A percentile compares a stretch with the other conserved stretches of the same genome.
These are phyloP conservation scores for Fusarium neocosmosporiellum DNA, from an alignment of 2,329 filamentous ascomycete genomes.

Conservation along the genomic window DNA sequence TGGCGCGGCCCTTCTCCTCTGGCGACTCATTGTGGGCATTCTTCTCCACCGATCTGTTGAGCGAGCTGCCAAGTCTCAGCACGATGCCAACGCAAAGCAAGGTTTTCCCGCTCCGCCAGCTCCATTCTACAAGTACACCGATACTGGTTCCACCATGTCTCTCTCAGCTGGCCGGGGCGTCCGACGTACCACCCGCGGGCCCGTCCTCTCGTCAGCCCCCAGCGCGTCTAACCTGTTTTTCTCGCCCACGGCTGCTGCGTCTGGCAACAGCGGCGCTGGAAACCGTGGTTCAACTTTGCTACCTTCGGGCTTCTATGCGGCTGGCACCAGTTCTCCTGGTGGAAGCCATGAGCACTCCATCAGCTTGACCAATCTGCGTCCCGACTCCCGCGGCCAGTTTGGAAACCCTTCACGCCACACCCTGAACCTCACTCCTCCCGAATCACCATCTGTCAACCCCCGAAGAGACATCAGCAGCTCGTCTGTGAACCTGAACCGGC, in stretches of 20 bases:
- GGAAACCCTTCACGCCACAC: constrained; percentile 54
- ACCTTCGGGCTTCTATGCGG: constrained; percentile 90
- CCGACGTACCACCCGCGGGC: constrained; percentile 63
- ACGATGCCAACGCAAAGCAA: constrained; percentile 76
- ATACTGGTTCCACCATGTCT: constrained; percentile 67
- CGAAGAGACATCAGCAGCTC: constrained; percentile 69
- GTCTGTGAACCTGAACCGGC: constrained; percentile 71
- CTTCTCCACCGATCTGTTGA: constrained; percentile 92
- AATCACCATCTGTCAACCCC: constrained; percentile 68
- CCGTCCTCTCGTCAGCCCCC: constrained; percentile 65
- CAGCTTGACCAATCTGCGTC: constrained; percentile 70
- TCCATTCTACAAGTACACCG: constrained; percentile 73
- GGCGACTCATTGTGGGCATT: constrained; percentile 90
- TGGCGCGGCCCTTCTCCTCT: constrained; percentile 82
- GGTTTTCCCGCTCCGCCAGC: constrained; percentile 68
- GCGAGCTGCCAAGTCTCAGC: constrained; percentile 81
- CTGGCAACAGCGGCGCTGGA: constrained; percentile 69
- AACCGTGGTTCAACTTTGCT: constrained; percentile 83
- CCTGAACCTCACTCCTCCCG: constrained; percentile 67
- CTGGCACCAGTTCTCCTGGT: constrained; percentile 66
- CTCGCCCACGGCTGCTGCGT: constrained; percentile 84
- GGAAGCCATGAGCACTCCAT: constrained; percentile 65
- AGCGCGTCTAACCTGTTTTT: constrained; percentile 87
- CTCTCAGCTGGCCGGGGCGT: constrained; percentile 61
- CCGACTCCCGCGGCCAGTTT: constrained; percentile 66